These are phyloP conservation scores for Tricholoma sp. DNA, from an alignment of 768 basidiomycete genomes.

Conservation along the genomic window DNA sequence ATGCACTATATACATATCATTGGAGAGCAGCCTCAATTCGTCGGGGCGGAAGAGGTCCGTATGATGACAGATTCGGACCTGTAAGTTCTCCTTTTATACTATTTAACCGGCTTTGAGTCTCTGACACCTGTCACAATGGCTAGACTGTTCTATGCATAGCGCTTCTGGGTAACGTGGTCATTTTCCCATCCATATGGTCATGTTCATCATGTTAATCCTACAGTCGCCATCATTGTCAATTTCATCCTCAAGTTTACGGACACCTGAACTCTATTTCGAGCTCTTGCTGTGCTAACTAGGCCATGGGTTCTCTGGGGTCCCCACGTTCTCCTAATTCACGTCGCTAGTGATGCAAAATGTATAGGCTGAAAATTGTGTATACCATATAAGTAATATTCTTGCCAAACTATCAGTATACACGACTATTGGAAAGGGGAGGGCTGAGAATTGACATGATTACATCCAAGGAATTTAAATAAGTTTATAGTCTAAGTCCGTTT, in stretches of 20 bases:
- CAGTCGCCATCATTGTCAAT: slow-evolving; percentile 82
- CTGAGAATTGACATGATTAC: no score
- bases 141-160: slow-evolving; percentile 83
- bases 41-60: slow-evolving; percentile 86
- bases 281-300: neutral
- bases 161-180: slow-evolving; percentile 56
- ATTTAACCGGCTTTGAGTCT: neutral
- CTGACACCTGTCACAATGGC: slow-evolving; percentile 3
- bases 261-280: slow-evolving; percentile 13
- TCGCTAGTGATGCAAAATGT: neutral
- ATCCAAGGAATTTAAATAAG: neutral
- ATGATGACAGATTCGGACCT: slow-evolving; percentile 93
- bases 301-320: neutral
- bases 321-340: neutral
- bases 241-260: slow-evolving; percentile 77
- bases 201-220: slow-evolving; percentile 3
- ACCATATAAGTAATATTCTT: neutral
- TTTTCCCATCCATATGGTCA: neutral
- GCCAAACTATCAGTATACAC: neutral
- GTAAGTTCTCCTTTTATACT: slow-evolving; percentile 56
- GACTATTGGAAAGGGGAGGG: no score
- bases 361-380: neutral
- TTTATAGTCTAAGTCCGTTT: slow-evolving; percentile 35
- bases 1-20: slow-evolving; percentile 93
- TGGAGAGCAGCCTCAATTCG: slow-evolving; percentile 95